Percentiles rank a stretch among this genome's conserved stretches.
phyloP scores from a whole-genome alignment of 345 rosid species.

The Corymbia maculata region DNA sequence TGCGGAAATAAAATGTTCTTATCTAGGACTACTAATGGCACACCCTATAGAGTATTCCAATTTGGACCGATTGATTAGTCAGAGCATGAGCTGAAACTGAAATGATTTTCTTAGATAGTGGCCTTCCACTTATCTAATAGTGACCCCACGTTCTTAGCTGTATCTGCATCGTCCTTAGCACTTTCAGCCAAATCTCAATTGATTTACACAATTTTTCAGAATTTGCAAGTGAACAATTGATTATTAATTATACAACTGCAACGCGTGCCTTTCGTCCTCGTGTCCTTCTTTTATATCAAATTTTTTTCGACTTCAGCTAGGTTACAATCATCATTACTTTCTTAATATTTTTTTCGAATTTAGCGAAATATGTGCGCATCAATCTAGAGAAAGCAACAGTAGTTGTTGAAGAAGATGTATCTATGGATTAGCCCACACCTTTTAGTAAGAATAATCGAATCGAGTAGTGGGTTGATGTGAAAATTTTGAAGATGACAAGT shows the following conservation, averaged over 20 bases:
- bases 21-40: not conserved
- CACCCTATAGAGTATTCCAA: not conserved
- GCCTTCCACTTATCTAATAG: not conserved
- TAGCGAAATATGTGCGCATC: not conserved
- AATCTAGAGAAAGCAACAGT: not conserved
- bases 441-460: not conserved
- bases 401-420: not conserved
- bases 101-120: not conserved
- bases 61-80: not conserved
- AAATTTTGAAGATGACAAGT: not conserved
- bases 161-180: not conserved
- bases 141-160: not conserved
- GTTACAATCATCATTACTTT: not conserved
- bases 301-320: not conserved
- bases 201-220: not conserved
- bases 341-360: not conserved
- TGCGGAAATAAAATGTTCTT: not conserved
- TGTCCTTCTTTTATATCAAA: not conserved
- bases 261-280: not conserved
- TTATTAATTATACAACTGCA: not conserved
- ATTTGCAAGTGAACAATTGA: not conserved
- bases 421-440: not conserved
- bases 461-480: not conserved
- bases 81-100: not conserved
- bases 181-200: not conserved